Evolutionary conservation across 306 rosid species (phyloP).

Genomic region (Quercus engelmannii): DNA sequence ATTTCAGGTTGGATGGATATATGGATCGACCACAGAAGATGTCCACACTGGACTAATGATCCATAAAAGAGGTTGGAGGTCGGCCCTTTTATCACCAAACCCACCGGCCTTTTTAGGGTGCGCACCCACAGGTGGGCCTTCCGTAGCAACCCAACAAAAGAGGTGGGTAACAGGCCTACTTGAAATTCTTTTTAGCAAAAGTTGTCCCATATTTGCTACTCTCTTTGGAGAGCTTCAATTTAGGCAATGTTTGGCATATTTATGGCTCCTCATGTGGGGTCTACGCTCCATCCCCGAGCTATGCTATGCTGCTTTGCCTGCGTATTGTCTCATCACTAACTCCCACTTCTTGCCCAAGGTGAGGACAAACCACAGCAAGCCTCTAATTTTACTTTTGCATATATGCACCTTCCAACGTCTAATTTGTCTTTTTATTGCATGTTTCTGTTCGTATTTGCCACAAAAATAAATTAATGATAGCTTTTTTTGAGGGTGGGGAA

Average conservation of each 20-base stretch:
- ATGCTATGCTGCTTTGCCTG: constrained; percentile 39
- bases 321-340: constrained; percentile 55
- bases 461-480: too few species aligned
- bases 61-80: constrained; percentile 69
- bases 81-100: constrained; percentile 25
- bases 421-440: too few species aligned
- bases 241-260: constrained; percentile 42
- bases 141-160: constrained; percentile 47
- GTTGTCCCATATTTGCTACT: constrained; percentile 39
- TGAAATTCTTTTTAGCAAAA: constrained; percentile 43
- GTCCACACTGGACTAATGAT: constrained; percentile 41
- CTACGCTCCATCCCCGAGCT: constrained; percentile 32
- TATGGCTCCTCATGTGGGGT: constrained; percentile 36
- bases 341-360: constrained; percentile 64
- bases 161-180: constrained; percentile 64
- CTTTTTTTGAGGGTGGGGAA: too few species aligned
- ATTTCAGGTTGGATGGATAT: constrained; percentile 32
- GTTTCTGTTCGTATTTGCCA: too few species aligned
- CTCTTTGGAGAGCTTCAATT: constrained; percentile 38
- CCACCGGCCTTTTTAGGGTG: constrained; percentile 57
- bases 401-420: too few species aligned
- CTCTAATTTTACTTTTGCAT: neutral
- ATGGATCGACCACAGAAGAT: constrained; percentile 60
- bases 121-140: constrained; percentile 51
- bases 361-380: neutral